Base-by-base conservation (phyloP, 202 grass and related monocot genomes). In the Zoysia matrella region DNA sequence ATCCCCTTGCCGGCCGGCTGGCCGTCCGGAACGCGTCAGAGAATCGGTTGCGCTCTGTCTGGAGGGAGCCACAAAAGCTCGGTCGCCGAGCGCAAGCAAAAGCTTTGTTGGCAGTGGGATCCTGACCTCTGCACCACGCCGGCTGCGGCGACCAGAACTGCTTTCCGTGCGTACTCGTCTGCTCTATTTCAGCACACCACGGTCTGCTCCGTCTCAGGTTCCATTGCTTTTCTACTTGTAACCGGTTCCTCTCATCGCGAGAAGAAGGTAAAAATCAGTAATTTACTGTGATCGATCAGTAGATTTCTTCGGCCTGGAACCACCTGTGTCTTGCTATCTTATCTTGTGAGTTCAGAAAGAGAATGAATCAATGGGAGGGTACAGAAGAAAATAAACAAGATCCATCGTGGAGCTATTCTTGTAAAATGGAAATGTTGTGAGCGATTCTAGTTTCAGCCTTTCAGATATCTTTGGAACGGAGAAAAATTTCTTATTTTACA, bases 11-110 rank as follows among this genome's bases (percentile, higher is more conserved):
- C 63, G 63, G 11, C 40, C 40, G 22, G n/a, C n/a, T n/a, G n/a
- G 50, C 69, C 49, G 70, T 41, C 40, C 3, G 36, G 47, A 40
- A 41, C 47, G 40, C 54, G 71, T 81, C 78, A 81, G 63, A 60
- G 61, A 70, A 70, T 75, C 77, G 7, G 16, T 49, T 78, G 62
- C 11, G 4, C 4, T 61, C 8, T 8, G 18, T 30, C 22, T 30
- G 22, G 22, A 30, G 22, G 22, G 22, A 30, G 22, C 22, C 22
- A 30, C 8, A 61, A 36, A 57, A 9, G 48, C 61, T 57, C 54
- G 54, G 22, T 36, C 57, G 57, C 57, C 4, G 6, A 30, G 16
- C 16, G 22, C 44, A 36, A 36, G 8, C n/a, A 43, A 56, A 57
- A 9, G 48, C 62, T 30, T 30, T 30, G 1, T 0, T 41, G 18